Conservation (phyloP, 2,329 filamentous ascomycete species). For the Ambrosiella beaveri region DNA sequence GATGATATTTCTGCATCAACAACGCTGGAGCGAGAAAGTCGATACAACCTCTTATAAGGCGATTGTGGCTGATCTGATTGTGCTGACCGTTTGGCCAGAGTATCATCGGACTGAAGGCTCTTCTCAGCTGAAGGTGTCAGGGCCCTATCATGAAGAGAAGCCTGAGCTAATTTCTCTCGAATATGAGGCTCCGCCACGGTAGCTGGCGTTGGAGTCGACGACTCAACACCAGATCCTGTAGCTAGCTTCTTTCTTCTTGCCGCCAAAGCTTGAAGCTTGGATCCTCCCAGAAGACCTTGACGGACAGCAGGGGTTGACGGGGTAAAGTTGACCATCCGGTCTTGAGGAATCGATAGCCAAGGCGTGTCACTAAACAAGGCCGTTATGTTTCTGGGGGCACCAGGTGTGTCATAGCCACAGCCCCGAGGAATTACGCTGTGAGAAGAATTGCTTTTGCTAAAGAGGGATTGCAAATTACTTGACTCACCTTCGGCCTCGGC, state of each 20-base stretch:
- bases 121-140: not conserved
- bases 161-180: slow-evolving; percentile 2
- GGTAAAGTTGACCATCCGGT: slow-evolving; percentile 49
- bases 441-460: not conserved
- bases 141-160: slow-evolving; percentile 1
- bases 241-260: slow-evolving; percentile 73
- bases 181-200: not conserved
- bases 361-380: slow-evolving; percentile 68
- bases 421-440: not conserved
- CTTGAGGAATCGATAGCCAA: slow-evolving; percentile 57
- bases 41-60: not conserved
- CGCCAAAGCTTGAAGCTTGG: slow-evolving; percentile 80
- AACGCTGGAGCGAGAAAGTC: not conserved
- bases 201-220: not conserved
- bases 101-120: not conserved
- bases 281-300: slow-evolving; percentile 62
- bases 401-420: not conserved
- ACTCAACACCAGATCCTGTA: slow-evolving; percentile 27
- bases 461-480: slow-evolving; percentile 10
- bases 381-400: not conserved
- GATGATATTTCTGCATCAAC: not conserved
- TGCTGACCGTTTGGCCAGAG: not conserved
- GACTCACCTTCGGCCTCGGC: slow-evolving; percentile 27
- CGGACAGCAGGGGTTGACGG: slow-evolving; percentile 35
- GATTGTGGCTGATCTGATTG: not conserved